Evolutionary conservation across 75 land plant genomes (phyloP), one percentile per base, ranked within the genome.

Genomic region (Pinus taeda): DNA sequence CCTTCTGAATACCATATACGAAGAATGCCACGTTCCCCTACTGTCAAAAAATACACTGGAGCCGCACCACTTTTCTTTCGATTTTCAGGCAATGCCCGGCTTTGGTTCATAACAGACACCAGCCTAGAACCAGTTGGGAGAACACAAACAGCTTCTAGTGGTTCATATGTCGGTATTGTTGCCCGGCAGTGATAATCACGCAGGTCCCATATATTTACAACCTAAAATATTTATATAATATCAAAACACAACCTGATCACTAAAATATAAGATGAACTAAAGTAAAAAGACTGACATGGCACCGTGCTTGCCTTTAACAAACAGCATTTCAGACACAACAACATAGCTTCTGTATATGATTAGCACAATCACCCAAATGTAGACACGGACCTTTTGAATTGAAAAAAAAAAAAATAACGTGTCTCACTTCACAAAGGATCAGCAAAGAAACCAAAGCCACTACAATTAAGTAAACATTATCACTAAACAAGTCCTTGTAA

Each of bases 121-220:
- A 94, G 83, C 61, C 29, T 67, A 61, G 80, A 79, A 4, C 69
- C 82, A 77, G 84, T 75, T 67, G 77, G 78, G 75, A 97, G 61
- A 20, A 87, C 80, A 81, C 91, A 88, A 24, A 97, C 81, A 59
- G 92, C 71, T 83, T 97, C 98, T 78, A 97, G 77, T 11, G 87
- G 81, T 80, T 97, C 99, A 90, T 86, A 89, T 71, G 90, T 90
- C 29, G 92, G 90, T 39, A 97, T 85, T 63, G 99, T 97, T 57
- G 67, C 71, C 60, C 78, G 83, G 58, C 74, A 83, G 24, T 83
- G 80, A 74, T 90, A 94, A 75, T 86, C 85, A 56, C 79, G 83
- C 76, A 93, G 80, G 75, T 94, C 86, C 99, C 99, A 97, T 66
- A 94, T 49, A 78, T 90, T 94, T 33, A 97, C 97, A 83, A 94